phyloP scores from a whole-genome alignment of 352 stramenopile species.

The Phytophthora boehmeriae region DNA sequence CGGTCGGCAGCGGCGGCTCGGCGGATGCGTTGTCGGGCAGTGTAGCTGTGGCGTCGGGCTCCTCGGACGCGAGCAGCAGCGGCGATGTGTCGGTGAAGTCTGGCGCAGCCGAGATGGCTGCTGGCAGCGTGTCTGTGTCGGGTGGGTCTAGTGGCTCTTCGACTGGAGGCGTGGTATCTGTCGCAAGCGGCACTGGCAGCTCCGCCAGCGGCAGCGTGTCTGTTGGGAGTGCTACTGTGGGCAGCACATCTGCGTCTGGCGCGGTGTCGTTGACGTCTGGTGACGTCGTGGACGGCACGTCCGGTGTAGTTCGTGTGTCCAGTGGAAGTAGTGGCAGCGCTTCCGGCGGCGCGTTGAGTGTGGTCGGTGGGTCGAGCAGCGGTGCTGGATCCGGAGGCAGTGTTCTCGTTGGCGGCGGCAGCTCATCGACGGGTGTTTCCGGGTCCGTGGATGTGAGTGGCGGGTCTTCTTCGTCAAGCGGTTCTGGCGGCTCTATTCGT shows the following conservation, averaged over 20 bases:
- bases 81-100: background rate
- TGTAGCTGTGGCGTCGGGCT: background rate
- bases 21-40: too few relatives aligned
- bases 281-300: background rate
- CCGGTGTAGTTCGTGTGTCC: background rate
- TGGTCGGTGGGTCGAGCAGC: slow-evolving; percentile 4
- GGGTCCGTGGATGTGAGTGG: slow-evolving; percentile 3
- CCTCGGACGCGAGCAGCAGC: background rate
- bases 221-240: background rate
- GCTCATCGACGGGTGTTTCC: background rate
- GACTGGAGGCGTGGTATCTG: slow-evolving; percentile 2
- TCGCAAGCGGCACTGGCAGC: slow-evolving; percentile 12
- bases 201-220: background rate
- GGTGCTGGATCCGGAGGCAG: background rate
- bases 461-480: slow-evolving; percentile 15
- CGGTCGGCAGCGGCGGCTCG: too few relatives aligned
- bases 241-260: background rate
- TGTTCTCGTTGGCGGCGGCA: slow-evolving; percentile 3
- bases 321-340: background rate
- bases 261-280: background rate
- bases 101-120: background rate
- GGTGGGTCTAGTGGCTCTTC: background rate
- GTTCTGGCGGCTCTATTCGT: slow-evolving; percentile 6
- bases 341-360: background rate
- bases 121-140: slow-evolving; percentile 3